A percentile compares a stretch with the other conserved stretches of the same genome.
phyloP scores from a whole-genome alignment of 2,329 filamentous ascomycete genomes.

The Chalara sp. region DNA sequence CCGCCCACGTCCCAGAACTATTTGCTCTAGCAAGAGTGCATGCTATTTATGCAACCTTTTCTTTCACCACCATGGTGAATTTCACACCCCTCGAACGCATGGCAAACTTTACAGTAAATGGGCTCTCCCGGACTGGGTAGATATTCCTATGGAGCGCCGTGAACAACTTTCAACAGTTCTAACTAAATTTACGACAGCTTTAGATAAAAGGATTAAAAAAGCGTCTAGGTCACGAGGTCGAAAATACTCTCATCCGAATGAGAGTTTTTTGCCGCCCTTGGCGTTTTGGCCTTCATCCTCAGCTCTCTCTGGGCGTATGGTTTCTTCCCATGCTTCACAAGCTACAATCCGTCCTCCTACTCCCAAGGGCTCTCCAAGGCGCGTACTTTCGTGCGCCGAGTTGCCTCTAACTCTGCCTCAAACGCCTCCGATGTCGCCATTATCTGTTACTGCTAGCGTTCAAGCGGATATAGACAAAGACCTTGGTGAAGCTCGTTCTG shows the following conservation, averaged over 20 bases:
- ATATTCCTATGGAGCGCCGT: conserved; percentile 7
- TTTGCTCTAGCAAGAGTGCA: conserved; percentile 42
- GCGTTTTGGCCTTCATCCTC: conserved; percentile 8
- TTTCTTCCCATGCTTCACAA: conserved; percentile 5
- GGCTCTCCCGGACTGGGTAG: conserved; percentile 32
- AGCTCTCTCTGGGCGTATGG: conserved; percentile 3
- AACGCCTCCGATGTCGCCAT: background rate
- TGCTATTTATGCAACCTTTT: conserved; percentile 45
- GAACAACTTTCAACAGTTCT: conserved; percentile 4
- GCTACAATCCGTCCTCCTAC: conserved; percentile 5
- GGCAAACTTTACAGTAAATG: conserved; percentile 39
- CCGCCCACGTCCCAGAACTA: conserved; percentile 31
- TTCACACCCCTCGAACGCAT: conserved; percentile 35
- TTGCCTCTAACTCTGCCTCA: background rate
- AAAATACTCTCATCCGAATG: conserved; percentile 7
- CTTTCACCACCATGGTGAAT: conserved; percentile 34
- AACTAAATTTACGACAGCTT: conserved; percentile 5
- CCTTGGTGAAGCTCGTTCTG: no score
- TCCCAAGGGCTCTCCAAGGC: background rate
- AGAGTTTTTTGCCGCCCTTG: conserved; percentile 11
- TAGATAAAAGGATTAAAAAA: conserved; percentile 9
- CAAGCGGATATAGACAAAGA: no score
- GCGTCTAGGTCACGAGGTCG: conserved; percentile 7
- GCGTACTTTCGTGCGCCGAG: background rate
- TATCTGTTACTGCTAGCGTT: no score